phyloP scores from a whole-genome alignment of 176 grass and related monocot genomes.

The Raddia distichophylla region DNA sequence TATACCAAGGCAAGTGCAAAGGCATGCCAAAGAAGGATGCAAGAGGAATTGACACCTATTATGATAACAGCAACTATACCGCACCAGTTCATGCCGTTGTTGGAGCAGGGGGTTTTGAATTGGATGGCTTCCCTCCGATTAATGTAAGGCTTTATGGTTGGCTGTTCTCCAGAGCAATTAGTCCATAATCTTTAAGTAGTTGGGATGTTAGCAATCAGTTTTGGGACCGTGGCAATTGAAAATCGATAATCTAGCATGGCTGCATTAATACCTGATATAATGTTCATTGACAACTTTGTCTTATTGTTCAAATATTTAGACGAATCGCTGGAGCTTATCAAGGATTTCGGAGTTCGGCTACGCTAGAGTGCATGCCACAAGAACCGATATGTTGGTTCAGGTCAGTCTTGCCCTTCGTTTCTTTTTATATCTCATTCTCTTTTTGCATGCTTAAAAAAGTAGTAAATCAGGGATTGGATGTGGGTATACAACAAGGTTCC shows the following conservation, averaged over 20 bases:
- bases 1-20: conserved; percentile 57
- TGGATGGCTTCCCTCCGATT: conserved; percentile 68
- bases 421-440: not conserved
- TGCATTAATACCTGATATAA: not conserved
- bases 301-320: conserved; percentile 46
- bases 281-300: conserved; percentile 8
- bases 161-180: not conserved
- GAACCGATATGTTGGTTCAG: conserved; percentile 58
- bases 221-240: not conserved
- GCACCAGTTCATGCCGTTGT: conserved; percentile 74
- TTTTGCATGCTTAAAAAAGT: not conserved
- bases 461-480: not conserved
- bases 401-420: conserved; percentile 14
- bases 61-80: conserved; percentile 75
- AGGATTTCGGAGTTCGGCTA: conserved; percentile 76
- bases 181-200: not conserved
- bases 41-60: conserved; percentile 74
- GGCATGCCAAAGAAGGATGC: conserved; percentile 62
- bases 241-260: not conserved
- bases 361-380: conserved; percentile 60
- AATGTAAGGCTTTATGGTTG: conserved; percentile 30
- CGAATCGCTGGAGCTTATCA: conserved; percentile 60
- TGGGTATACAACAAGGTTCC: not conserved
- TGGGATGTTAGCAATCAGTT: not conserved
- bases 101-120: conserved; percentile 68